These are phyloP conservation scores for Paspalum vaginatum DNA, from an alignment of 176 grass and related monocot species.

Conservation along the genomic window DNA sequence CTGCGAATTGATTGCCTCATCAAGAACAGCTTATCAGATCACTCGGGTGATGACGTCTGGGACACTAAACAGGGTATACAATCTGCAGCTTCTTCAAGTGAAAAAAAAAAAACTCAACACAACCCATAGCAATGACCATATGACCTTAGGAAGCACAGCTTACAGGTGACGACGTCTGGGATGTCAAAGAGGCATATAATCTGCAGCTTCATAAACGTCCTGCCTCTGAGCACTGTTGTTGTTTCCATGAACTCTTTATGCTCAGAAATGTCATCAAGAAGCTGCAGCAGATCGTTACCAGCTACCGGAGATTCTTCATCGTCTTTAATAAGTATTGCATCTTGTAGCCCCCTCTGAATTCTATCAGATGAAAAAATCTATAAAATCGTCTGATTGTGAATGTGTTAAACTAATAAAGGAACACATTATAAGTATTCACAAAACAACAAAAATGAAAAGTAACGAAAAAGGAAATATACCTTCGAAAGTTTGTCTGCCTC, in stretches of 20 bases:
- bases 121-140: no score
- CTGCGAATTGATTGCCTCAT: no score
- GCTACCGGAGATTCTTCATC: constrained; percentile 59
- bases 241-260: constrained; percentile 72
- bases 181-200: constrained; percentile 53
- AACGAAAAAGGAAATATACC: constrained; percentile 57
- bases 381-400: constrained; percentile 6
- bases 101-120: no score
- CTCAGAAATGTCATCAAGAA: constrained; percentile 54
- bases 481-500: constrained; percentile 59
- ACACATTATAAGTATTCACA: neutral
- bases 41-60: no score
- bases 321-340: constrained; percentile 26
- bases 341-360: constrained; percentile 44
- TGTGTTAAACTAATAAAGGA: neutral
- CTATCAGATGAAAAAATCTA: constrained; percentile 31
- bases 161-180: no score
- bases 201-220: constrained; percentile 59
- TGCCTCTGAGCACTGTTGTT: constrained; percentile 23
- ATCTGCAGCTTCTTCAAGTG: no score
- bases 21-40: no score
- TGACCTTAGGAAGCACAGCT: no score
- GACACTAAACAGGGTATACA: no score
- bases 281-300: constrained; percentile 46
- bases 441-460: neutral